Percentiles rank a stretch among this genome's conserved stretches.
Evolutionary conservation across 1,284 basidiomycete species (phyloP).

Genomic region (Erythrobasidium hasegawianum): DNA sequence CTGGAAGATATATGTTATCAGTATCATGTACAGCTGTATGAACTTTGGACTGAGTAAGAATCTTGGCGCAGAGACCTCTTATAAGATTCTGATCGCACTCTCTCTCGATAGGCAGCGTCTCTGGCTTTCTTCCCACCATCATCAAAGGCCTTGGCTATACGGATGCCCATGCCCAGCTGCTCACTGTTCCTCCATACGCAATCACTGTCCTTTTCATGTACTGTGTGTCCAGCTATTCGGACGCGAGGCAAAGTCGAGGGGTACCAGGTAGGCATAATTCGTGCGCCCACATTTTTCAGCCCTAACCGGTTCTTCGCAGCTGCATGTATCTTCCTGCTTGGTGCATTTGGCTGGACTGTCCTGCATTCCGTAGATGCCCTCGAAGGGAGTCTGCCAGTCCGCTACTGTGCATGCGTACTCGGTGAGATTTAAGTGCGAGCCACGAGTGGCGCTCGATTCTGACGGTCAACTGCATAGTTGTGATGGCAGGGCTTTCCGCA

Average conservation of each 20-base stretch:
- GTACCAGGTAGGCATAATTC: not conserved
- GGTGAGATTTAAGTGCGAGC: slow-evolving; percentile 33
- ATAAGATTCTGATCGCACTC: no score
- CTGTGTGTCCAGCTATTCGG: not conserved
- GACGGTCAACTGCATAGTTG: no score
- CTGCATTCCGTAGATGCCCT: slow-evolving; percentile 47
- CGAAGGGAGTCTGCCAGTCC: slow-evolving; percentile 41
- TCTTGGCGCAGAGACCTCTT: no score
- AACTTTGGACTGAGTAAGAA: not conserved
- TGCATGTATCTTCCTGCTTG: slow-evolving; percentile 49
- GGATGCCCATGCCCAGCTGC: slow-evolving; percentile 57
- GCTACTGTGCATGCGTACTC: slow-evolving; percentile 51
- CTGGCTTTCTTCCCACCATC: slow-evolving; percentile 64
- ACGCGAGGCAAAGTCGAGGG: not conserved
- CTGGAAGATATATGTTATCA: not conserved
- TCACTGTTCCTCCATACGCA: slow-evolving; percentile 50
- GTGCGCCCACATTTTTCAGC: not conserved
- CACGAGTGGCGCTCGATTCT: no score
- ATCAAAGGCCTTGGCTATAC: slow-evolving; percentile 54
- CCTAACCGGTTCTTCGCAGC: not conserved
- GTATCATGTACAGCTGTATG: not conserved
- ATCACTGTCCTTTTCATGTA: slow-evolving; percentile 22
- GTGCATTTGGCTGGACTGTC: slow-evolving; percentile 52
- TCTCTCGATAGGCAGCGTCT: slow-evolving; percentile 55
- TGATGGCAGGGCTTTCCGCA: slow-evolving; percentile 17